Percentiles rank a stretch among this genome's conserved stretches.
phyloP scores from a whole-genome alignment of 2,329 filamentous ascomycete genomes.

The Pyrenophora seminiperda region DNA sequence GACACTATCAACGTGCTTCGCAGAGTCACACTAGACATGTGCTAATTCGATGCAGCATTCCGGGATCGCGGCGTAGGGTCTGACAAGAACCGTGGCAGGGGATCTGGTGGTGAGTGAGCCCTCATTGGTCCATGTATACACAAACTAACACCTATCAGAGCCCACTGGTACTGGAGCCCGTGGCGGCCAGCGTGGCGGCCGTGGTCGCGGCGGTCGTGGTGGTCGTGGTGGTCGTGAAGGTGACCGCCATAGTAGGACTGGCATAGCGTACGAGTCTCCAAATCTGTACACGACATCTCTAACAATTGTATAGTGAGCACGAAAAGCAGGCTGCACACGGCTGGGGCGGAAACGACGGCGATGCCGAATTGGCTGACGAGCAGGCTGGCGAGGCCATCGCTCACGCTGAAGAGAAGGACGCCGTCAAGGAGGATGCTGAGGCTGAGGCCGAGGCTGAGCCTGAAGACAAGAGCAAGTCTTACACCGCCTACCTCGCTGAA shows the following conservation, averaged over 20 bases:
- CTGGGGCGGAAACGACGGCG: slow-evolving; percentile 84
- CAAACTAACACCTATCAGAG: slow-evolving; percentile 25
- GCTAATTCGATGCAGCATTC: slow-evolving; percentile 67
- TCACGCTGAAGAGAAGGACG: slow-evolving; percentile 78
- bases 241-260: slow-evolving; percentile 67
- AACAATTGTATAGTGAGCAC: slow-evolving; percentile 63
- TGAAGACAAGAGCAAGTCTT: slow-evolving; percentile 89
- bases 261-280: slow-evolving; percentile 58
- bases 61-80: slow-evolving; percentile 83
- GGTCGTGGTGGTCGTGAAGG: slow-evolving; percentile 58
- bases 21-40: neutral
- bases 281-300: slow-evolving; percentile 10
- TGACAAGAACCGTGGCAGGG: slow-evolving; percentile 79
- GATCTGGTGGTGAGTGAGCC: slow-evolving; percentile 41
- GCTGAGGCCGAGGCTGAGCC: slow-evolving; percentile 59
- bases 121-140: neutral
- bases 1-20: neutral
- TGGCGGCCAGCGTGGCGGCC: slow-evolving; percentile 46
- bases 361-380: slow-evolving; percentile 88
- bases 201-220: slow-evolving; percentile 54
- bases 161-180: slow-evolving; percentile 24
- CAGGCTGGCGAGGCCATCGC: slow-evolving; percentile 89
- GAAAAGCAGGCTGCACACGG: slow-evolving; percentile 87
- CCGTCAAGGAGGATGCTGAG: slow-evolving; percentile 40
- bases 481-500: slow-evolving; percentile 83